phyloP scores from a whole-genome alignment of 1,284 basidiomycete species.

The Retiboletus flavoniger region DNA sequence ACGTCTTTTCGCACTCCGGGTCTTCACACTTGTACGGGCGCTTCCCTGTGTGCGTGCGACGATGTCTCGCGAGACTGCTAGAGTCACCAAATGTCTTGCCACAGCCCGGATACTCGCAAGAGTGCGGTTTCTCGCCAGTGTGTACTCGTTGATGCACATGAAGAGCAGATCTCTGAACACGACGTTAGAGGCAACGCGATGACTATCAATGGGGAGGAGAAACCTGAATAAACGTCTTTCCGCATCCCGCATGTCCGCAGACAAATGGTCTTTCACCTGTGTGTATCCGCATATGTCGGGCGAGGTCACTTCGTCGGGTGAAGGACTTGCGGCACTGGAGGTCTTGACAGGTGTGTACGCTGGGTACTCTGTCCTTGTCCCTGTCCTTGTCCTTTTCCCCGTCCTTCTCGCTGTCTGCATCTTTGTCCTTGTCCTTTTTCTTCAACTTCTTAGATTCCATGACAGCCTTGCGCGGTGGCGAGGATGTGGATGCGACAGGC shows the following conservation, averaged over 20 bases:
- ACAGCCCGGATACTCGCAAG: slow-evolving; percentile 83
- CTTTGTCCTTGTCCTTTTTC: slow-evolving; percentile 37
- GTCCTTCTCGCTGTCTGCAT: slow-evolving; percentile 38
- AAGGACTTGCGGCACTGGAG: slow-evolving; percentile 74
- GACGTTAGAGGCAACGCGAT: slow-evolving; percentile 12
- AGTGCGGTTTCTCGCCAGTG: slow-evolving; percentile 87
- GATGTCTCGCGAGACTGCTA: slow-evolving; percentile 83
- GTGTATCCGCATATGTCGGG: slow-evolving; percentile 82
- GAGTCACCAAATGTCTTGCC: slow-evolving; percentile 84
- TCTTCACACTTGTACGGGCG: slow-evolving; percentile 80
- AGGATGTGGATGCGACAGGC: slow-evolving; percentile 35
- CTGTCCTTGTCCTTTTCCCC: slow-evolving; percentile 35
- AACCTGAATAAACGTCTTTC: slow-evolving; percentile 86
- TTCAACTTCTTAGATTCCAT: slow-evolving; percentile 39
- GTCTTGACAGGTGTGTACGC: slow-evolving; percentile 55
- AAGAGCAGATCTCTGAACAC: slow-evolving; percentile 71
- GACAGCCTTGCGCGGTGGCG: slow-evolving; percentile 23
- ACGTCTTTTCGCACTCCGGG: slow-evolving; percentile 78
- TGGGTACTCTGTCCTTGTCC: slow-evolving; percentile 31
- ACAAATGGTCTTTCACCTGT: slow-evolving; percentile 85
- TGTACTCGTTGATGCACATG: slow-evolving; percentile 85
- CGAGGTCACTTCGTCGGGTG: slow-evolving; percentile 71
- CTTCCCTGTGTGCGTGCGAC: slow-evolving; percentile 82
- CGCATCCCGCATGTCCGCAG: slow-evolving; percentile 67
- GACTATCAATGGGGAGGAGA: slow-evolving; percentile 11